Evolutionary conservation across 306 rosid species (phyloP), one percentile per base, ranked within the genome.

Genomic region (Parietaria judaica): DNA sequence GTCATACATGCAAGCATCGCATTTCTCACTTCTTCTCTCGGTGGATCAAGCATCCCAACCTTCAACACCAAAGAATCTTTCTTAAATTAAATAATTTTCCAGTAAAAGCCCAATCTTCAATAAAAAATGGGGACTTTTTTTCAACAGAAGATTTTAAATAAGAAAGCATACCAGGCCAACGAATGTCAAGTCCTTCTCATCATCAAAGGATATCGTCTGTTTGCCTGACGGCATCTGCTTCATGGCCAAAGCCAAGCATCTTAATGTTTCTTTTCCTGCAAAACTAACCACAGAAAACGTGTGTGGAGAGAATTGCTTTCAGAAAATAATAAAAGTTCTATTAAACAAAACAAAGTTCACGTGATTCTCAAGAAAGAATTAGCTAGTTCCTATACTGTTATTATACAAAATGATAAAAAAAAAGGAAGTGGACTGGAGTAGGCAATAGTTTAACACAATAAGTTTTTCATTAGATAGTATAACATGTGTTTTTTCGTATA

Each of bases 21-120:
- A 71, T 79, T 84, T 82, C 84, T 82, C 73, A 92, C 99, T 86
- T 92, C 99, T 72, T 82, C 99, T 70, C 99, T 80, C 34, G 99
- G 99, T 79, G 96, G 99, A 84, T 92, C 99, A 70, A 78, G 92
- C 96, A 92, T 88, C 76, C 98, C 98, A 63, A 88, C 90, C 98
- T 91, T 78, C 76, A 74, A 63, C 61, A 65, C 54, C 53, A 37
- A 51, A 60, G 37, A 66, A 34, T 41, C 1, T 41, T 43, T 56
- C 63, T 43, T 56, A 8, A 36, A 49, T 1, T 11, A 23, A 13
- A 15, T 7, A 14, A 8, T 23, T 23, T 23, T 23, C 31, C 31
- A 23, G 31, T 23, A 23, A 23, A 23, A 23, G 31, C 31, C 2
- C 31, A 23, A 23, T 23, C 31, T 23, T 23, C 31, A 23, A 2